Conservation (phyloP, 2,329 filamentous ascomycete genomes). For the Trichoderma sp. region DNA sequence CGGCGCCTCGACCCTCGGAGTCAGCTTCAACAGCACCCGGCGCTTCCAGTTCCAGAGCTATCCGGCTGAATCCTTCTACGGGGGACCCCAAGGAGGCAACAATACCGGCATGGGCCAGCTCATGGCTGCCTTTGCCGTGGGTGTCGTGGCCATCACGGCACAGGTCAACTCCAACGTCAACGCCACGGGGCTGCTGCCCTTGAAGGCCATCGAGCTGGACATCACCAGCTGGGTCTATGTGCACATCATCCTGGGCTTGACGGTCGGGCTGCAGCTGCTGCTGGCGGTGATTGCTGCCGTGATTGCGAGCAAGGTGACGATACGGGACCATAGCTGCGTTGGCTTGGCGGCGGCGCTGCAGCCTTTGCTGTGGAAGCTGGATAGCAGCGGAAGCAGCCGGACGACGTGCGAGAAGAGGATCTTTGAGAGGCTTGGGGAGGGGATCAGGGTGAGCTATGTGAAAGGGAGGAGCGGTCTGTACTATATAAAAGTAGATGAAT, state of each 20-base stretch:
- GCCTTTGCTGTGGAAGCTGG: constrained; percentile 27
- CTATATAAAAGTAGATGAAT: constrained; percentile 11
- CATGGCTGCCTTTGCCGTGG: constrained; percentile 41
- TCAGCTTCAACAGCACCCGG: constrained; percentile 30
- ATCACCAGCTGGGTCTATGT: constrained; percentile 38
- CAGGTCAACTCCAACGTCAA: constrained; percentile 34
- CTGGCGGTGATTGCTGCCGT: constrained; percentile 31
- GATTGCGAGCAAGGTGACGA: constrained; percentile 34
- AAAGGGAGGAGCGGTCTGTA: constrained; percentile 14
- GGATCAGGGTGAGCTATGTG: constrained; percentile 9
- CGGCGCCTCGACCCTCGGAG: constrained; percentile 31
- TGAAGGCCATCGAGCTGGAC: constrained; percentile 37
- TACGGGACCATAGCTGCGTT: constrained; percentile 33
- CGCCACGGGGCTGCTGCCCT: constrained; percentile 35
- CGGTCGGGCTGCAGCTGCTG: constrained; percentile 36
- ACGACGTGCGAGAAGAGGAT: constrained; percentile 29
- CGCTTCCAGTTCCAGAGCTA: constrained; percentile 44
- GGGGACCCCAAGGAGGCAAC: constrained; percentile 37
- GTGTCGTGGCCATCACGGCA: constrained; percentile 40
- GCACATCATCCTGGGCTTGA: constrained; percentile 39
- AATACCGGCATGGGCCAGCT: constrained; percentile 38
- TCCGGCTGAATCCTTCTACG: constrained; percentile 44
- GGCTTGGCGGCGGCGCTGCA: constrained; percentile 30
- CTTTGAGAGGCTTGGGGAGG: constrained; percentile 19
- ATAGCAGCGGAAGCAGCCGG: constrained; percentile 27